These are phyloP conservation scores for Byssoonygena ceratinophila DNA, from an alignment of 2,329 filamentous ascomycete species.

Conservation along the genomic window DNA sequence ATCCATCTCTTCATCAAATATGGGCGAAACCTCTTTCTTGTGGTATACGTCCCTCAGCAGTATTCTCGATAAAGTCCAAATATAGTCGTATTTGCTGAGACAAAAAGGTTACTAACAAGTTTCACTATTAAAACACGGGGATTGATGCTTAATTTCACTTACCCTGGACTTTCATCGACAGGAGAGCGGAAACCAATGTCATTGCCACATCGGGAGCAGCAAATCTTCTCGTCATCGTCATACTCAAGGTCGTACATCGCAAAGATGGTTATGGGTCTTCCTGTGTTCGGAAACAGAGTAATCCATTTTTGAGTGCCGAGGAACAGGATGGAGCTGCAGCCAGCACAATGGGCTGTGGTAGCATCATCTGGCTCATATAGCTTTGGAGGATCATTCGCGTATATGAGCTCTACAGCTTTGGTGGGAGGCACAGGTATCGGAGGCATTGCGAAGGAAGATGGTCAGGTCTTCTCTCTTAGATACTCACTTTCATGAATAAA, in stretches of 20 bases:
- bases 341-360: background rate
- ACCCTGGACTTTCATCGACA: background rate
- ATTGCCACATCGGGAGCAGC: background rate
- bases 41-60: constrained; percentile 8
- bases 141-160: background rate
- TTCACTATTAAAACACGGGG: background rate
- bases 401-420: constrained; percentile 6
- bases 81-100: constrained; percentile 1
- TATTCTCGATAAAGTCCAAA: constrained; percentile 4
- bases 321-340: background rate
- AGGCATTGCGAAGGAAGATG: constrained; percentile 1
- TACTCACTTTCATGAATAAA: background rate
- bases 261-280: constrained; percentile 3
- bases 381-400: constrained; percentile 4
- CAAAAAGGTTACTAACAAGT: background rate
- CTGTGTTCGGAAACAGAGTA: background rate
- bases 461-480: background rate
- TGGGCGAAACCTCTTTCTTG: background rate
- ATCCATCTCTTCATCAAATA: constrained; percentile 1
- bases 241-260: constrained; percentile 2
- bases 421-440: constrained; percentile 2
- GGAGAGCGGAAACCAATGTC: constrained; percentile 2
- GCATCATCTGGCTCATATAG: constrained; percentile 7
- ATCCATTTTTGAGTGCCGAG: constrained; percentile 5
- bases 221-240: background rate